These are phyloP conservation scores for Talaromyces wortmannii DNA, from an alignment of 495 filamentous ascomycete species.

Conservation along the genomic window DNA sequence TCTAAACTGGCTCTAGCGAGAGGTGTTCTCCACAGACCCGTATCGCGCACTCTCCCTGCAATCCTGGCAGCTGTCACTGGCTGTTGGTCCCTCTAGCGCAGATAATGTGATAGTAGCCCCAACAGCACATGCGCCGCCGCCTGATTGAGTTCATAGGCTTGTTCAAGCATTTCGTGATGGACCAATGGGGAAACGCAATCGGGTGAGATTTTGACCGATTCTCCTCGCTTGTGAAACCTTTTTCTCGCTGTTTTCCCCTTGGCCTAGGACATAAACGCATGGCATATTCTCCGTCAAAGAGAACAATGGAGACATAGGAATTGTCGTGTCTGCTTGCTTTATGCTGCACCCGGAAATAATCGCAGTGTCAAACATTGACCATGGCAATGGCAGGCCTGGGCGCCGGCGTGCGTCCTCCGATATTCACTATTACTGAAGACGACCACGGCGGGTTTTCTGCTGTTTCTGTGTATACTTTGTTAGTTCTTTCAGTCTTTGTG, in stretches of 20 bases:
- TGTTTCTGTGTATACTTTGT: conserved; percentile 18
- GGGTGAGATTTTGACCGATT: background rate
- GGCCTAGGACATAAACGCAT: background rate
- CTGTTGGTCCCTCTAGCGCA: too few species aligned
- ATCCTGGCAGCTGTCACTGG: too few species aligned
- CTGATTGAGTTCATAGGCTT: background rate
- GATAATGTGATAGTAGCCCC: background rate
- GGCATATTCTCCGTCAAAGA: background rate
- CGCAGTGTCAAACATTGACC: background rate
- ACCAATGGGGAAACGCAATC: background rate
- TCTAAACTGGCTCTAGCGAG: background rate
- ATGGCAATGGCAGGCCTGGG: background rate
- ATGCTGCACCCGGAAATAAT: background rate
- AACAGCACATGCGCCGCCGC: background rate
- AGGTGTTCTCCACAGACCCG: background rate
- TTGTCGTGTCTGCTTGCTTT: background rate
- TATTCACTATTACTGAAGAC: conserved; percentile 20
- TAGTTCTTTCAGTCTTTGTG: conserved; percentile 13
- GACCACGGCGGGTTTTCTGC: conserved; percentile 22
- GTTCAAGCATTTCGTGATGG: background rate
- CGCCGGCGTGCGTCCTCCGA: conserved; percentile 19
- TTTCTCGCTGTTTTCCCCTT: background rate
- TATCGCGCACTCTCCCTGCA: background rate
- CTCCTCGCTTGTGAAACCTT: background rate
- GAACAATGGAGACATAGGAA: background rate